These are phyloP conservation scores for Euphorbia schlechtendalii DNA, from an alignment of 441 rosid species.

Conservation along the genomic window DNA sequence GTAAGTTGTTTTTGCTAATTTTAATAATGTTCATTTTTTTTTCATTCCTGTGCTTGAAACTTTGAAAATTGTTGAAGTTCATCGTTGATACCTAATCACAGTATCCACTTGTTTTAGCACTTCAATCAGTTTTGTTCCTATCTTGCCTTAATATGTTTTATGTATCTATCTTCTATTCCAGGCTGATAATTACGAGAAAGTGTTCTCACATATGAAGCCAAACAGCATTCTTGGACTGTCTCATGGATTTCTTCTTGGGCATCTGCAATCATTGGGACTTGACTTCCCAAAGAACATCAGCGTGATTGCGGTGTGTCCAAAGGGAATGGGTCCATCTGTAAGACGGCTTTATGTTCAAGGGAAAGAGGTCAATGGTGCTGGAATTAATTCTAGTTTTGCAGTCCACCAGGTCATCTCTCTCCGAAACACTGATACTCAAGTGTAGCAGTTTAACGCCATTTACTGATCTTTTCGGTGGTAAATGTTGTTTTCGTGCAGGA, in stretches of 20 bases:
- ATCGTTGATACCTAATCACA: background rate
- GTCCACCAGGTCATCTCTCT: constrained; percentile 67
- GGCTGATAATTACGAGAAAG: constrained; percentile 83
- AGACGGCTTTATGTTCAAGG: constrained; percentile 93
- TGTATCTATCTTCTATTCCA: constrained; percentile 20
- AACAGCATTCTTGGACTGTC: constrained; percentile 92
- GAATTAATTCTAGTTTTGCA: constrained; percentile 85
- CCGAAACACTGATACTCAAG: background rate
- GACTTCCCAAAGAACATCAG: constrained; percentile 82
- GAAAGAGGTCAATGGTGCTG: constrained; percentile 92
- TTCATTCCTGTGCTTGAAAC: background rate
- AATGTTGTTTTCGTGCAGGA: constrained; percentile 23
- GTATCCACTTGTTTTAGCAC: background rate
- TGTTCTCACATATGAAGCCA: constrained; percentile 86
- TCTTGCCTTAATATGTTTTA: background rate
- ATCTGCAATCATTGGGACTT: constrained; percentile 65
- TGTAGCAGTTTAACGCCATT: background rate
- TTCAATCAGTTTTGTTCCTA: background rate
- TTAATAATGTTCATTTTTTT: background rate
- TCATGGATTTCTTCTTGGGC: constrained; percentile 89
- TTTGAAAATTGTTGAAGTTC: background rate
- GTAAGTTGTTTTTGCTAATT: background rate
- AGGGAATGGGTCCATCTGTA: constrained; percentile 96
- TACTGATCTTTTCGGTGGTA: background rate
- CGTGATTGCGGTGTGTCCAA: constrained; percentile 84